Conservation (phyloP, 2,329 filamentous ascomycete species). For the Fusarium tjaetaba region DNA sequence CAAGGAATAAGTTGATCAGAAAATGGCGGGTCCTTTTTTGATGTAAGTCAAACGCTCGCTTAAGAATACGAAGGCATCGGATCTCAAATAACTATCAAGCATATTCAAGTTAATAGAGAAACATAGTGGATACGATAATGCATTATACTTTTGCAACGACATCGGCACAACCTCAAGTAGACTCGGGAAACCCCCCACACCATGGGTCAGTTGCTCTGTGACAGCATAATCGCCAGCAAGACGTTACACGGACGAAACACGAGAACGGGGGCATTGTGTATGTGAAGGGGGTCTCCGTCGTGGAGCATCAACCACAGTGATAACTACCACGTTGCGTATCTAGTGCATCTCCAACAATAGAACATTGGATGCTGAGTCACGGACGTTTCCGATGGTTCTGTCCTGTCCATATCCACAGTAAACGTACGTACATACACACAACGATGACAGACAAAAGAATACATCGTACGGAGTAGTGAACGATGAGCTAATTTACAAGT, state of each 20-base stretch:
- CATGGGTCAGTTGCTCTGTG: conserved; percentile 1
- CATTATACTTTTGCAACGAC: neutral
- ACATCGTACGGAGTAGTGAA: neutral
- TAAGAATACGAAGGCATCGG: conserved; percentile 2
- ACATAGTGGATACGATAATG: conserved; percentile 1
- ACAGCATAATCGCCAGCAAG: conserved; percentile 5
- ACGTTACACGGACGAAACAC: conserved; percentile 35
- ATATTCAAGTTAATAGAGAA: neutral
- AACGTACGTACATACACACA: neutral
- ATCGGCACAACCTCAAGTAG: conserved; percentile 4
- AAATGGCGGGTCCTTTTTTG: neutral
- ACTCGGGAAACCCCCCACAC: neutral
- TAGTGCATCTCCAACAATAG: conserved; percentile 6
- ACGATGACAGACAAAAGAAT: neutral
- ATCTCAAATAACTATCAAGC: neutral
- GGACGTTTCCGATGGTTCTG: neutral
- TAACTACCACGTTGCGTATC: neutral
- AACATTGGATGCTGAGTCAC: neutral
- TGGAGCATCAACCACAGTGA: conserved; percentile 7
- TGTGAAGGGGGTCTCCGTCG: conserved; percentile 7
- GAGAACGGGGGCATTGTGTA: conserved; percentile 11
- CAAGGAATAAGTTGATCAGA: conserved; percentile 4
- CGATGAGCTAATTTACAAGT: conserved; percentile 10
- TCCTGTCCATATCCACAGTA: neutral
- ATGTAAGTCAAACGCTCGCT: neutral